Percentiles rank a stretch among this genome's conserved stretches.
These are phyloP conservation scores for Globisporangium paroecandrum DNA, from an alignment of 352 stramenopile genomes.

Conservation along the genomic window DNA sequence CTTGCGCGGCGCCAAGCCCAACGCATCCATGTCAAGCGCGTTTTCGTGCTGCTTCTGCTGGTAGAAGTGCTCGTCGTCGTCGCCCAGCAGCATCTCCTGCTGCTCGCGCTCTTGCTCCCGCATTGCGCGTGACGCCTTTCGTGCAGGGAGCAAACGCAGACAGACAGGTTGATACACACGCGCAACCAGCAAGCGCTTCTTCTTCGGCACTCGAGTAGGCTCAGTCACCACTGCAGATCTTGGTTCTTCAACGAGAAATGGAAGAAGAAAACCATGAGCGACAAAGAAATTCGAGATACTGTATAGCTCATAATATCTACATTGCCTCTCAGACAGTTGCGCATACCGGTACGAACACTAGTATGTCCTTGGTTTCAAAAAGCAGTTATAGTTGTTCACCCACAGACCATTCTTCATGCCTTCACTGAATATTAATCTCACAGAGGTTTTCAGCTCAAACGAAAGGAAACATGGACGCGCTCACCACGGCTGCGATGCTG, in stretches of 20 bases:
- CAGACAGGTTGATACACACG: no score
- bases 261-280: background rate
- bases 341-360: no score
- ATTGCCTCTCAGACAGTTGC: no score
- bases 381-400: no score
- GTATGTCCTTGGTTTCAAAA: no score
- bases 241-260: background rate
- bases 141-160: background rate
- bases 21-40: background rate
- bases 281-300: no score
- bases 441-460: no score
- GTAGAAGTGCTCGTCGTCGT: constrained; percentile 13
- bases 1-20: background rate
- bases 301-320: no score
- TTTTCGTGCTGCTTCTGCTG: background rate
- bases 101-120: background rate
- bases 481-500: no score
- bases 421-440: no score
- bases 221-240: background rate
- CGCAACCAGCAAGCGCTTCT: background rate
- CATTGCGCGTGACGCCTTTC: background rate
- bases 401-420: no score
- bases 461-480: no score
- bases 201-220: background rate
- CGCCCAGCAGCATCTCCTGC: background rate